These are phyloP conservation scores for Ganoderma sinense DNA, from an alignment of 1,284 basidiomycete species.

Conservation along the genomic window DNA sequence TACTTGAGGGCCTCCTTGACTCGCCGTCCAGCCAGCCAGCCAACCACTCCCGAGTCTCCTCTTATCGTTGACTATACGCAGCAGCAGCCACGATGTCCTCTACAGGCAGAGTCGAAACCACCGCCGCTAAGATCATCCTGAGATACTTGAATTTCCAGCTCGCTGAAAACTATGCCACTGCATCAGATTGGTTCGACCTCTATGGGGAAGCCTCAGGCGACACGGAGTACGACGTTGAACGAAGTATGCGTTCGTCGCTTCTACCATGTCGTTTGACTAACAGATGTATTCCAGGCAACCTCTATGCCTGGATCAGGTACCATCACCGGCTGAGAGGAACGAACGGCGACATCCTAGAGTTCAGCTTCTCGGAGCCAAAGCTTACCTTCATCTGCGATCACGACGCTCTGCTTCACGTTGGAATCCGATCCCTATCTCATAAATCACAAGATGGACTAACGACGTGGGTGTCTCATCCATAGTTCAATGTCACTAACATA, in stretches of 20 bases:
- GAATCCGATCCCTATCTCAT: conserved; percentile 5
- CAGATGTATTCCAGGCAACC: conserved; percentile 13
- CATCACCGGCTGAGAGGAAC: not conserved
- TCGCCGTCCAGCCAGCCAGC: not conserved
- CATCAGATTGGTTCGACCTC: conserved; percentile 28
- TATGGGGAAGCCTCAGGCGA: conserved; percentile 19
- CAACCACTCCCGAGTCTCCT: not conserved
- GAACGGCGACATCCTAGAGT: conserved; percentile 17
- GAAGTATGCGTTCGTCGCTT: conserved; percentile 5
- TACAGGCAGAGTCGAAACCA: not conserved
- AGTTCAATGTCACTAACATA: conserved; percentile 6
- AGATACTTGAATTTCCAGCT: conserved; percentile 43
- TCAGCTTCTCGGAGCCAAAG: conserved; percentile 30
- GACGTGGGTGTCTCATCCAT: not conserved
- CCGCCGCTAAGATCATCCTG: conserved; percentile 32
- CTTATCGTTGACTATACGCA: not conserved
- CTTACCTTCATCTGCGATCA: conserved; percentile 41
- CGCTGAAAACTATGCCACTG: conserved; percentile 36
- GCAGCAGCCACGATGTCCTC: not conserved
- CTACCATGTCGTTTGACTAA: not conserved
- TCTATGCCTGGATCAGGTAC: conserved; percentile 25
- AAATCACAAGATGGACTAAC: not conserved
- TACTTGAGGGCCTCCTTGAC: not conserved
- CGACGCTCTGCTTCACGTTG: conserved; percentile 33
- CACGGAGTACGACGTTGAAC: not conserved